phyloP scores from a whole-genome alignment of 768 basidiomycete genomes.

The Tulasnella sp. region DNA sequence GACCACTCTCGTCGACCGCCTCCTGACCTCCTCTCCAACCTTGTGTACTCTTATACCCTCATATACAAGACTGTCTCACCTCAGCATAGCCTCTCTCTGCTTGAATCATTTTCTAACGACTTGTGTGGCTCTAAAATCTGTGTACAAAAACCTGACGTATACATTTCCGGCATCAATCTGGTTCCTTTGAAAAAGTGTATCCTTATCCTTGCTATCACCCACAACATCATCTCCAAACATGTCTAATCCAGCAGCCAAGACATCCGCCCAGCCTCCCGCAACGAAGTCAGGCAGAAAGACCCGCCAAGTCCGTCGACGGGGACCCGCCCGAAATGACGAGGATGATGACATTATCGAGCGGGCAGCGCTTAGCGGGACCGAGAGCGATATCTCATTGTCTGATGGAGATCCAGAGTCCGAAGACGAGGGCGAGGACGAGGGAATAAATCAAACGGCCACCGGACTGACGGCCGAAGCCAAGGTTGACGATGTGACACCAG shows the following conservation, averaged over 20 bases:
- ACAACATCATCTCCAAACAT: too few relatives aligned
- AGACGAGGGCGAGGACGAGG: slow-evolving; percentile 49
- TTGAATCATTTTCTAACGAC: too few relatives aligned
- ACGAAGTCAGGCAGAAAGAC: slow-evolving; percentile 8
- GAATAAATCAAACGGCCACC: slow-evolving; percentile 41
- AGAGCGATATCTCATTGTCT: slow-evolving; percentile 20
- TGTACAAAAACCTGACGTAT: too few relatives aligned
- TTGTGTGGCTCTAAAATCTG: too few relatives aligned
- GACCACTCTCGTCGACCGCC: background rate
- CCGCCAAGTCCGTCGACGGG: slow-evolving; percentile 18
- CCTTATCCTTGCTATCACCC: too few relatives aligned
- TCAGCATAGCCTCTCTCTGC: too few relatives aligned
- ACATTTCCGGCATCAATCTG: too few relatives aligned
- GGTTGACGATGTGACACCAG: slow-evolving; percentile 4
- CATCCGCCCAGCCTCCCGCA: too few relatives aligned
- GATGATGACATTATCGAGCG: slow-evolving; percentile 56
- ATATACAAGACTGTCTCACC: too few relatives aligned
- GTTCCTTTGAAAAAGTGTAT: too few relatives aligned
- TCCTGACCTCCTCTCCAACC: background rate
- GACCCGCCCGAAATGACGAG: slow-evolving; percentile 28
- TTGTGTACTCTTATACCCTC: too few relatives aligned
- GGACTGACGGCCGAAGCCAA: slow-evolving; percentile 16
- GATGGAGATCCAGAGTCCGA: slow-evolving; percentile 39
- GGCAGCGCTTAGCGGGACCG: slow-evolving; percentile 52
- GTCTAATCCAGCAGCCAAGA: too few relatives aligned